Percentiles rank a stretch among this genome's conserved stretches.
These are phyloP conservation scores for Pythium guiyangense DNA, from an alignment of 352 stramenopile genomes.

Conservation along the genomic window DNA sequence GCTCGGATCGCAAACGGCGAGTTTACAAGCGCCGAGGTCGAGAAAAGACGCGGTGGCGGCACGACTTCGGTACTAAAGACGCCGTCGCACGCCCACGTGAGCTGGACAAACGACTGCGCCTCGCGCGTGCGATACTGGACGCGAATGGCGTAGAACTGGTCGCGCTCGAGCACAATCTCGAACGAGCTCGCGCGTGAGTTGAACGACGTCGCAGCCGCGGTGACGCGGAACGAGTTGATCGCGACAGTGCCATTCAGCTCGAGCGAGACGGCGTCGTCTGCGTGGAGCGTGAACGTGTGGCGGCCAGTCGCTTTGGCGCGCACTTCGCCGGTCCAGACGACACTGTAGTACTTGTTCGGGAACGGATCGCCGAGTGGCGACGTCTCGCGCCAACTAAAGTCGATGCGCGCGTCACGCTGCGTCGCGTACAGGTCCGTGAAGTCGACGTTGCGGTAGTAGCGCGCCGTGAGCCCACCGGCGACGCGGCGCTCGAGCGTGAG, in stretches of 20 bases:
- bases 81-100: constrained; percentile 69
- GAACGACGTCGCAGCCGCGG: constrained; percentile 1
- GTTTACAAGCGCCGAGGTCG: constrained; percentile 29
- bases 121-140: constrained; percentile 83
- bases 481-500: constrained; percentile 73
- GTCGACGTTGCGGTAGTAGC: constrained; percentile 88
- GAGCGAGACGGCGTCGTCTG: constrained; percentile 79
- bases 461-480: constrained; percentile 86
- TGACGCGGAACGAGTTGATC: constrained; percentile 34
- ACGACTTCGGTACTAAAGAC: constrained; percentile 14
- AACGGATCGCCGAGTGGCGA: constrained; percentile 62
- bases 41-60: constrained; percentile 30
- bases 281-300: constrained; percentile 76
- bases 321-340: constrained; percentile 64
- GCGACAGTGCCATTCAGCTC: constrained; percentile 68
- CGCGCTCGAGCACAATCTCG: constrained; percentile 18
- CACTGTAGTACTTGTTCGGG: constrained; percentile 74
- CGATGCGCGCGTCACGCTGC: constrained; percentile 62
- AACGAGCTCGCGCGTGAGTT: constrained; percentile 9
- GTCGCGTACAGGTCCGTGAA: constrained; percentile 81
- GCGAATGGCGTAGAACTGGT: constrained; percentile 70
- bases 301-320: constrained; percentile 38
- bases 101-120: constrained; percentile 76
- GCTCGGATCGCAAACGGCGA: constrained; percentile 60
- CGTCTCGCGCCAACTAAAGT: constrained; percentile 84